Percentiles rank a stretch among this genome's conserved stretches.
These are phyloP conservation scores for Paramecium biaurelia DNA, from an alignment of 73 alveolate species.

Conservation along the genomic window DNA sequence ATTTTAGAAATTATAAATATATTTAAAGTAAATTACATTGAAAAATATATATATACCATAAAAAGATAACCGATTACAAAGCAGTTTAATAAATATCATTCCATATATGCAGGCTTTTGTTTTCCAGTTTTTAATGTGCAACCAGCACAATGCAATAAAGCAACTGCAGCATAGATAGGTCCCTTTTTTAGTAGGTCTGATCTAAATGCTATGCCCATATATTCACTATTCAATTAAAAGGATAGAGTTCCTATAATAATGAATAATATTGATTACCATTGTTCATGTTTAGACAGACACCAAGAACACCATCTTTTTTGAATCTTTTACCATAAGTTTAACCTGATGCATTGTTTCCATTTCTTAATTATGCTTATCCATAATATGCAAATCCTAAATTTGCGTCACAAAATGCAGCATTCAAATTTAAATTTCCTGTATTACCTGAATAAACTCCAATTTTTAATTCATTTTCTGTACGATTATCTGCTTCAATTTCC, in stretches of 20 bases:
- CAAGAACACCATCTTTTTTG: conserved; percentile 79
- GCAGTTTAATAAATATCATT: background rate
- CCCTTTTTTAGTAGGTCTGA: conserved; percentile 74
- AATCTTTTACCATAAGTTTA: conserved; percentile 76
- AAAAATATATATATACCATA: too few relatives aligned
- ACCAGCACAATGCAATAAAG: conserved; percentile 78
- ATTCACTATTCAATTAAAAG: conserved; percentile 80
- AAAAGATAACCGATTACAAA: background rate
- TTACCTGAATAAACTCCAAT: conserved; percentile 73
- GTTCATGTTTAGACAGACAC: conserved; percentile 77
- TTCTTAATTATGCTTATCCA: conserved; percentile 81
- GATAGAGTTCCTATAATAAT: conserved; percentile 67
- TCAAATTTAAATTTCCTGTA: conserved; percentile 69
- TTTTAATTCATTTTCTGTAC: conserved; percentile 84
- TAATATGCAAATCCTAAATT: conserved; percentile 81
- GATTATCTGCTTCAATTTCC: conserved; percentile 80
- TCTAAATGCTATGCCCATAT: conserved; percentile 76
- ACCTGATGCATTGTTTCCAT: conserved; percentile 76
- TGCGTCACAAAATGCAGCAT: conserved; percentile 78
- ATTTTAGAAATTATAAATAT: too few relatives aligned
- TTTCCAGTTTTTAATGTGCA: conserved; percentile 71
- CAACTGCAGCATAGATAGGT: conserved; percentile 82
- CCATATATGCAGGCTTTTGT: conserved; percentile 62
- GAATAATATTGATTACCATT: background rate
- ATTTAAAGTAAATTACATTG: too few relatives aligned